Evolutionary conservation across 805 yeast genomes (phyloP).

Genomic region (Kluyveromyces wickerhamii): DNA sequence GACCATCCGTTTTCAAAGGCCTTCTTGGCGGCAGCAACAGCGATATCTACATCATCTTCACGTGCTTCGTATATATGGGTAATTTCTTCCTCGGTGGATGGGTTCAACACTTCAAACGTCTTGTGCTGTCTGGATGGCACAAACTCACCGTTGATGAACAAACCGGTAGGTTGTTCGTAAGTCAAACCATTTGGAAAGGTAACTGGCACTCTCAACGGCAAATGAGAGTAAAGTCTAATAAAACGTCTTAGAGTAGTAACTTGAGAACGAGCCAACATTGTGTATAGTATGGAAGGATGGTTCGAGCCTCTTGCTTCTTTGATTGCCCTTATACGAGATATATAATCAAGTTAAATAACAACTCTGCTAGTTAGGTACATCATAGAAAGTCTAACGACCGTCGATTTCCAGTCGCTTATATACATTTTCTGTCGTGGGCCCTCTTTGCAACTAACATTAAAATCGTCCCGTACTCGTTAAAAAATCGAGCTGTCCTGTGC

Average conservation of each 20-base stretch:
- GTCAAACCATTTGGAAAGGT: conserved; percentile 62
- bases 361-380: too few species aligned
- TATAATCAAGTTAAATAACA: too few species aligned
- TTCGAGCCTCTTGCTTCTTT: too few species aligned
- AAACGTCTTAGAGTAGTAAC: conserved; percentile 7
- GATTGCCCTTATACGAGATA: too few species aligned
- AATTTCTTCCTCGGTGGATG: conserved; percentile 64
- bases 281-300: too few species aligned
- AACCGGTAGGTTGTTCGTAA: conserved; percentile 71
- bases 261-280: conserved; percentile 6
- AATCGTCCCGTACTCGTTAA: too few species aligned
- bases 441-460: too few species aligned
- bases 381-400: too few species aligned
- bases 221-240: conserved; percentile 24
- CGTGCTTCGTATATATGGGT: conserved; percentile 59
- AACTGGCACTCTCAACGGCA: conserved; percentile 41
- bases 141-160: conserved; percentile 70
- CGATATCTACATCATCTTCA: conserved; percentile 68
- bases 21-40: conserved; percentile 75
- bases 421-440: too few species aligned
- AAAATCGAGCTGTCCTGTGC: too few species aligned
- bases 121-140: conserved; percentile 49
- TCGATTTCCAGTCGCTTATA: too few species aligned
- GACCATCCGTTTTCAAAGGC: conserved; percentile 76
- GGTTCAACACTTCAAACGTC: conserved; percentile 57